Evolutionary conservation across 345 rosid species (phyloP).

Genomic region (Murraya paniculata): DNA sequence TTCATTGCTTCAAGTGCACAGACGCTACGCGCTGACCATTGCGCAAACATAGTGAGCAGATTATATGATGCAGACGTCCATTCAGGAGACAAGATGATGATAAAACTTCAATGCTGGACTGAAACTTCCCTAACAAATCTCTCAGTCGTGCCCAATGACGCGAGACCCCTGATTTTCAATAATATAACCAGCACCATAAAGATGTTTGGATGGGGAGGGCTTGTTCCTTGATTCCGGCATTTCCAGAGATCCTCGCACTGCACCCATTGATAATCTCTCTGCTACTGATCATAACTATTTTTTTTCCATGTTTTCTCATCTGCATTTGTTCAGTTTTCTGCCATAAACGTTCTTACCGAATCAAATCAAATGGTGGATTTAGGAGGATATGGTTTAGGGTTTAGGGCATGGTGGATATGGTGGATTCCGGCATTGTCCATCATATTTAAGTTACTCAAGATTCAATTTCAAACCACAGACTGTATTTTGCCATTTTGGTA

Average conservation of each 20-base stretch:
- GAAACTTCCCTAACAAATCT: slow-evolving; percentile 12
- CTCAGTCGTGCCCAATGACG: slow-evolving; percentile 20
- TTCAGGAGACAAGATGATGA: not conserved
- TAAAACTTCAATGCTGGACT: slow-evolving; percentile 21
- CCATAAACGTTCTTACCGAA: not conserved
- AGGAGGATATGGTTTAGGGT: no score
- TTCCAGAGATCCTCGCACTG: slow-evolving; percentile 25
- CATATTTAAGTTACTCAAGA: not conserved
- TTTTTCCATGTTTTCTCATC: slow-evolving; percentile 21
- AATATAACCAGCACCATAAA: slow-evolving; percentile 31
- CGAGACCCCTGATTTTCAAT: slow-evolving; percentile 22
- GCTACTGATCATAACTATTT: slow-evolving; percentile 14
- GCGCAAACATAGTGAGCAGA: slow-evolving; percentile 25
- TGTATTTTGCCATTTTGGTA: not conserved
- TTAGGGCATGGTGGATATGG: no score
- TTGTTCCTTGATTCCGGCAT: slow-evolving; percentile 20
- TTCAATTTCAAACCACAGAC: not conserved
- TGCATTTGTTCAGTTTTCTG: slow-evolving; percentile 26
- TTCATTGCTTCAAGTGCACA: slow-evolving; percentile 25
- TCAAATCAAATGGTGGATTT: slow-evolving; percentile 16
- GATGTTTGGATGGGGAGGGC: slow-evolving; percentile 8
- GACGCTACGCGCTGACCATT: slow-evolving; percentile 26
- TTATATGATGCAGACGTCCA: not conserved
- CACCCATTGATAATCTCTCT: slow-evolving; percentile 9
- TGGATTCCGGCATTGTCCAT: no score